phyloP scores from a whole-genome alignment of 257 asterid genomes.

The Solanum etuberosum region DNA sequence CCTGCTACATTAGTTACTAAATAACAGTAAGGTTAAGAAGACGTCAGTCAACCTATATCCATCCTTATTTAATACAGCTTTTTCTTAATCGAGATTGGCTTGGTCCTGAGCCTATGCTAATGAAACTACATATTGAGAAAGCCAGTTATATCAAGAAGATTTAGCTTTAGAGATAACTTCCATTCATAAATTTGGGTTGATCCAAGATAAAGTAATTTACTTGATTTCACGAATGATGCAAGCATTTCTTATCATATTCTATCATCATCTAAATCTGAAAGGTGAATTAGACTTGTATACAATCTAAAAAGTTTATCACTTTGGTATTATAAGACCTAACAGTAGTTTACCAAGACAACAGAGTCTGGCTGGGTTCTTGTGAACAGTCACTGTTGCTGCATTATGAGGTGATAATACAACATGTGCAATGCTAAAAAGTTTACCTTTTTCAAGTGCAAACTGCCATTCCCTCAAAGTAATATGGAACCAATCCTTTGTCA shows the following conservation, averaged over 20 bases:
- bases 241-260: neutral
- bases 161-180: neutral
- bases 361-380: conserved; percentile 65
- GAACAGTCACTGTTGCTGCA: conserved; percentile 52
- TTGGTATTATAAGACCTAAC: conserved; percentile 42
- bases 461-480: conserved; percentile 81
- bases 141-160: neutral
- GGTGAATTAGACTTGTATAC: neutral
- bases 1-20: neutral
- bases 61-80: neutral
- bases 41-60: neutral
- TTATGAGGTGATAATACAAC: conserved; percentile 43
- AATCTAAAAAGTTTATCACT: neutral
- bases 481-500: conserved; percentile 62
- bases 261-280: neutral
- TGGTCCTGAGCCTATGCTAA: neutral
- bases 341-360: conserved; percentile 69
- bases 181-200: neutral
- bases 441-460: conserved; percentile 79
- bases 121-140: neutral
- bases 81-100: neutral
- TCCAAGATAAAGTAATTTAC: neutral
- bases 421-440: conserved; percentile 32
- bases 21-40: neutral
- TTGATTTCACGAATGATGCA: neutral